phyloP scores from a whole-genome alignment of 1,284 basidiomycete genomes.

The Ustilago shanxiensis region DNA sequence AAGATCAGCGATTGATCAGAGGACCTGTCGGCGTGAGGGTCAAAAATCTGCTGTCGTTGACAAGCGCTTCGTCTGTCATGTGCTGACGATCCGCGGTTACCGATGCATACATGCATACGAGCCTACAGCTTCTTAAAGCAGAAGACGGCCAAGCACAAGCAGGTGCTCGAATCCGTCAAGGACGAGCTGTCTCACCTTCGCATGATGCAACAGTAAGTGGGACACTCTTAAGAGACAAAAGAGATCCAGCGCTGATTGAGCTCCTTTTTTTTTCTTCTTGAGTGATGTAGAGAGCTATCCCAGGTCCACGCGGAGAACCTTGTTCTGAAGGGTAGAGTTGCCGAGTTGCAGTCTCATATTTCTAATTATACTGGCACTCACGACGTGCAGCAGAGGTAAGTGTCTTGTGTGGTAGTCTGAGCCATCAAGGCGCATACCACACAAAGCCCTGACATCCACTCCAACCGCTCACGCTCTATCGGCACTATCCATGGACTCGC shows the following conservation, averaged over 20 bases:
- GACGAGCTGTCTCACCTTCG: constrained; percentile 20
- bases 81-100: neutral
- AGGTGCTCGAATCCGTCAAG: constrained; percentile 31
- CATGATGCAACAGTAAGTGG: constrained; percentile 21
- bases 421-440: neutral
- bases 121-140: constrained; percentile 34
- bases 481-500: neutral
- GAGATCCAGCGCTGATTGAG: neutral
- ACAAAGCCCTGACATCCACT: neutral
- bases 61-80: neutral
- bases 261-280: neutral
- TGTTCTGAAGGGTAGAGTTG: constrained; percentile 22
- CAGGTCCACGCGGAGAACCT: constrained; percentile 18
- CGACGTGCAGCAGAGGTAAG: neutral
- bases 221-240: neutral
- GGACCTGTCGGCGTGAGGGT: no score
- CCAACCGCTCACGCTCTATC: neutral
- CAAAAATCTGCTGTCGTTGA: no score
- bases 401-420: neutral
- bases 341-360: constrained; percentile 3
- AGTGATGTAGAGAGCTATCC: constrained; percentile 20
- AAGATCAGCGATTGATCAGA: neutral
- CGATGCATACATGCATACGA: neutral
- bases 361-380: neutral
- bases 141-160: constrained; percentile 29